Base-by-base conservation (phyloP, 176 grass and related monocot genomes). In the Bonia amplexicaulis region DNA sequence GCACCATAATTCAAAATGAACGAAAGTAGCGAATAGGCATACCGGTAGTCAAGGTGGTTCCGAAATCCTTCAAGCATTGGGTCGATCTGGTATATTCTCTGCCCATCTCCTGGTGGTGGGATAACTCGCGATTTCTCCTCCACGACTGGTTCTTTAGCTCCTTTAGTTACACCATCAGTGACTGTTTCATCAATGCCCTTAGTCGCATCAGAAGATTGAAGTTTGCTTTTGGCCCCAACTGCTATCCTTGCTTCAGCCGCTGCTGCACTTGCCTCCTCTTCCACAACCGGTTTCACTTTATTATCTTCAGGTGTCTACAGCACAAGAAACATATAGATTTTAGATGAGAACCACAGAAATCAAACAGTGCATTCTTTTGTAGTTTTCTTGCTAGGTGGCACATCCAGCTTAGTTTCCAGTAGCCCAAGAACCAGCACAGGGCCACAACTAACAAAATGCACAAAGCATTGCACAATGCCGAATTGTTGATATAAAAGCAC, bases 11-110 rank as follows among this genome's bases (percentile, higher is more conserved):
- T 66, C 60, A 79, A 75, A 57, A 69, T 71, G 37, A 67, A 76
- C 12, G 16, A 63, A 42, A 42, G 37, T 19, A 72, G 63, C 3
- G 17, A 35, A 65, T 57, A 84, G 83, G 40, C 57, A 60, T 90
- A 99, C 96, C 93, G 71, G 72, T 96, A 88, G 66, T 94, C 81
- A 86, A 99, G 96, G 86, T 96, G 96, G 22, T 29, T 61, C 27
- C 67, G 57, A 67, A 81, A 87, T 61, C 72, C 91, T 87, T 86
- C 25, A 55, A 96, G 86, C 60, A 81, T 89, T 60, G 91, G 95
- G 73, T 98, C 91, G 73, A 93, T 86, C 80, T 95, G 44, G 85
- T 93, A 97, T 78, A 97, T 94, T 79, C 62, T 92, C 79, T 93
- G 95, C 15, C 92, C 92, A 71, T 89, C 79, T 75, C 92, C 92